These are phyloP conservation scores for Carex kokanica DNA, from an alignment of 176 grass and related monocot species.

Conservation along the genomic window DNA sequence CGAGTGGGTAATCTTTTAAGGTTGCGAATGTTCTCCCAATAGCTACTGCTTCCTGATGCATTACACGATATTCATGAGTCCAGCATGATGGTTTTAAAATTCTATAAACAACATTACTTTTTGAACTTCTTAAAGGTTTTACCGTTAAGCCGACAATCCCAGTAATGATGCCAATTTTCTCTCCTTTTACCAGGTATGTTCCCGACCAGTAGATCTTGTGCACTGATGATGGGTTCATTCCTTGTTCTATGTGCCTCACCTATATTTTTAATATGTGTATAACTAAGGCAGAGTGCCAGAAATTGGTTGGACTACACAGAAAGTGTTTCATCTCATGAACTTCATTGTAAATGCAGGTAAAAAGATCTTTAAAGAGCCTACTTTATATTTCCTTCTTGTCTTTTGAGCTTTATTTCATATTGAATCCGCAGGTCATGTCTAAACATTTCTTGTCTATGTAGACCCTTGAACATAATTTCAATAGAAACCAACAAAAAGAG, in stretches of 20 bases:
- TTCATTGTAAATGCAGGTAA: constrained; percentile 85
- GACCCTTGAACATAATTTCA: background rate
- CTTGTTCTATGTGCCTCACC: constrained; percentile 69
- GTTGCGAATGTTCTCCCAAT: constrained; percentile 95
- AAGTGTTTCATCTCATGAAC: constrained; percentile 98
- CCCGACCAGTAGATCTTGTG: constrained; percentile 54
- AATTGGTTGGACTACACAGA: constrained; percentile 88
- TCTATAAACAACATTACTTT: background rate
- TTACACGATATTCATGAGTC: background rate
- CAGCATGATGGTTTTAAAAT: constrained; percentile 5
- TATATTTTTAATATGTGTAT: constrained; percentile 32
- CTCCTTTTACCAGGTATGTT: constrained; percentile 48
- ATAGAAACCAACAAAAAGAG: background rate
- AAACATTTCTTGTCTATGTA: background rate
- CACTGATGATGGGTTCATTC: constrained; percentile 75
- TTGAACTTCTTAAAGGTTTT: constrained; percentile 16
- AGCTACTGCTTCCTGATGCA: constrained; percentile 84
- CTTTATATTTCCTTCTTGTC: constrained; percentile 1
- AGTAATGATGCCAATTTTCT: constrained; percentile 55
- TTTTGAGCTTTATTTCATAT: background rate
- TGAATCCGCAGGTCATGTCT: too few relatives aligned
- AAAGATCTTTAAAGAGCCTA: background rate
- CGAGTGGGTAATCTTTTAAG: constrained; percentile 78
- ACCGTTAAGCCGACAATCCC: constrained; percentile 87
- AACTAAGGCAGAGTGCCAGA: constrained; percentile 49